phyloP scores from a whole-genome alignment of 495 filamentous ascomycete genomes.

The Trichoderma gamsii region DNA sequence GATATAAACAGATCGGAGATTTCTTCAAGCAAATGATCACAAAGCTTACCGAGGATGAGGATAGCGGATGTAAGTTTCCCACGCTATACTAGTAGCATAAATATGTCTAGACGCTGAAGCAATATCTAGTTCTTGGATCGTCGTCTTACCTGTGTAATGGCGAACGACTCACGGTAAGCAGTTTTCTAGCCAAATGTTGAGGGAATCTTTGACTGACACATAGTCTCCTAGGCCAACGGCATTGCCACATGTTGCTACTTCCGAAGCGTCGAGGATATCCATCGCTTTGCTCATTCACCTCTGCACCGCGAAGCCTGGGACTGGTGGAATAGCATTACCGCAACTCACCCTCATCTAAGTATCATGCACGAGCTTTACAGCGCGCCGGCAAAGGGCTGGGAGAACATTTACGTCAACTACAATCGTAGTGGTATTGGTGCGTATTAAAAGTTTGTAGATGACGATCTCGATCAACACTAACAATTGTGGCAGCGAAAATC shows the following conservation, averaged over 20 bases:
- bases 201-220: background rate
- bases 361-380: slow-evolving; percentile 3
- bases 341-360: background rate
- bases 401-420: slow-evolving; percentile 9
- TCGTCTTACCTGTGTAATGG: background rate
- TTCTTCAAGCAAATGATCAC: background rate
- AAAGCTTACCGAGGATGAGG: background rate
- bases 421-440: slow-evolving; percentile 1
- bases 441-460: background rate
- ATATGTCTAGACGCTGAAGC: background rate
- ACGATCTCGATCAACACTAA: background rate
- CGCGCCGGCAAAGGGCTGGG: background rate
- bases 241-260: slow-evolving; percentile 36
- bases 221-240: background rate
- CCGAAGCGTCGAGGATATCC: slow-evolving; percentile 38
- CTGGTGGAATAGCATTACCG: slow-evolving; percentile 30
- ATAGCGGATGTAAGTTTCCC: background rate
- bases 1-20: background rate
- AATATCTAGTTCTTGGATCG: background rate
- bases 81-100: background rate
- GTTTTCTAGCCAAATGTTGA: background rate
- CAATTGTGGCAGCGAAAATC: background rate
- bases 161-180: background rate
- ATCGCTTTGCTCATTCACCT: slow-evolving; percentile 43
- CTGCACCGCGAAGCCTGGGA: slow-evolving; percentile 43